A percentile compares a stretch with the other conserved stretches of the same genome.
Conservation (phyloP, 495 filamentous ascomycete species). For the Xylaria longipes region DNA sequence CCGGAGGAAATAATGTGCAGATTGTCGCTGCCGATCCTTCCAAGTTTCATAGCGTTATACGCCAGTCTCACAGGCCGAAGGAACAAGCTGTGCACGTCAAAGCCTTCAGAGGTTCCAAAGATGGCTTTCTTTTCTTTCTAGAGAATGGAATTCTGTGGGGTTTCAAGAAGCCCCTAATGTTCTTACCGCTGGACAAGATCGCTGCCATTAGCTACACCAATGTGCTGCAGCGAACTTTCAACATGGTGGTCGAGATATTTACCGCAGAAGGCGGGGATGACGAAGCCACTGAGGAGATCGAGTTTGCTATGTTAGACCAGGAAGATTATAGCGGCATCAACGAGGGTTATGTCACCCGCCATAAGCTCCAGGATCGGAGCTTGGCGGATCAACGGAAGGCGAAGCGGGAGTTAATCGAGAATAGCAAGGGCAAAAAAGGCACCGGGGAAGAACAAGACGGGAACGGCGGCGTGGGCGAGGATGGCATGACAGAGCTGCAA, state of each 20-base stretch:
- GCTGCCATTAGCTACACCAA: constrained; percentile 86
- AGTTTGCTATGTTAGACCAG: constrained; percentile 88
- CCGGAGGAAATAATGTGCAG: constrained; percentile 57
- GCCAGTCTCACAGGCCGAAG: constrained; percentile 83
- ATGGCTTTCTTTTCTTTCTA: constrained; percentile 92
- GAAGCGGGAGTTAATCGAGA: constrained; percentile 63
- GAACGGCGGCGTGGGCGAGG: constrained; percentile 60
- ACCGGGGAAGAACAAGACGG: constrained; percentile 66
- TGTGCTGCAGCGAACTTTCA: constrained; percentile 92
- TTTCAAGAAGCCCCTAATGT: constrained; percentile 93
- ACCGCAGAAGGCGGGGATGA: constrained; percentile 39
- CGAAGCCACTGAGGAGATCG: constrained; percentile 69
- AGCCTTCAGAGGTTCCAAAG: constrained; percentile 90
- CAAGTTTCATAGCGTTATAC: constrained; percentile 77
- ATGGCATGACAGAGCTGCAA: constrained; percentile 69
- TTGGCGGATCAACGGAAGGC: constrained; percentile 88
- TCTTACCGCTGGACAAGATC: constrained; percentile 80
- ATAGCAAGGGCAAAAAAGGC: constrained; percentile 59
- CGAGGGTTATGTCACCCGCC: constrained; percentile 73
- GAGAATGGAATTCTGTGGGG: constrained; percentile 87
- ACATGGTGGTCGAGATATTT: constrained; percentile 76
- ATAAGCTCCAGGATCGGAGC: constrained; percentile 86
- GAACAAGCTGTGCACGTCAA: constrained; percentile 94
- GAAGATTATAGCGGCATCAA: constrained; percentile 86
- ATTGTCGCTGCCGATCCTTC: constrained; percentile 73